These are phyloP conservation scores for Fomitopsis palustris DNA, from an alignment of 1,284 basidiomycete genomes.

Conservation along the genomic window DNA sequence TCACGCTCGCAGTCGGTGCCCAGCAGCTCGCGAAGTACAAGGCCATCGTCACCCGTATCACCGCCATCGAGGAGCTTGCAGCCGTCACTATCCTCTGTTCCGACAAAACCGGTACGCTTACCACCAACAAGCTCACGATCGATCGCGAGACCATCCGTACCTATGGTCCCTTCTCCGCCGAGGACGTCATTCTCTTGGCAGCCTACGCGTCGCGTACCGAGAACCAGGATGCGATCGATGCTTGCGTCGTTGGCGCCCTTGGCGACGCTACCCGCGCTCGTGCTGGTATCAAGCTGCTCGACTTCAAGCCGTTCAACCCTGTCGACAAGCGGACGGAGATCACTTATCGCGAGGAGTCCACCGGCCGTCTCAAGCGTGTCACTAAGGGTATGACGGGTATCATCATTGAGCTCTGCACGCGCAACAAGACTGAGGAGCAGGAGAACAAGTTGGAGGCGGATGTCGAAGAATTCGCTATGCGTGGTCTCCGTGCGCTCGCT, in stretches of 20 bases:
- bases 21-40: conserved; percentile 98
- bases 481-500: conserved; percentile 97
- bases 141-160: conserved; percentile 91
- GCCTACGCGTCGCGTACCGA: conserved; percentile 97
- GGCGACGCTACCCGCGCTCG: conserved; percentile 76
- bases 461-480: conserved; percentile 91
- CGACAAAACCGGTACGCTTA: conserved; percentile 96
- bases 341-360: conserved; percentile 91
- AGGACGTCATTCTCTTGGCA: conserved; percentile 90
- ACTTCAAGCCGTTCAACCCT: conserved; percentile 99
- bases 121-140: conserved; percentile 99
- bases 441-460: conserved; percentile 92
- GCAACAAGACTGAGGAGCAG: conserved; percentile 92
- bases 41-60: conserved; percentile 98
- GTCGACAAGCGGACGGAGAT: conserved; percentile 99
- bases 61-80: conserved; percentile 94
- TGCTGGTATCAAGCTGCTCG: conserved; percentile 90
- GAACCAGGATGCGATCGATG: conserved; percentile 98
- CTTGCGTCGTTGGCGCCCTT: conserved; percentile 81
- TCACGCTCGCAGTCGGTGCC: conserved; percentile 96
- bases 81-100: conserved; percentile 97
- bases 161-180: conserved; percentile 85
- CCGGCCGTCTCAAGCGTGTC: conserved; percentile 94
- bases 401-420: conserved; percentile 93
- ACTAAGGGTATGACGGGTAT: conserved; percentile 99